A percentile compares a stretch with the other conserved stretches of the same genome.
phyloP scores from a whole-genome alignment of 148 eudicot genomes.

The Rhododendron ferrugineum region DNA sequence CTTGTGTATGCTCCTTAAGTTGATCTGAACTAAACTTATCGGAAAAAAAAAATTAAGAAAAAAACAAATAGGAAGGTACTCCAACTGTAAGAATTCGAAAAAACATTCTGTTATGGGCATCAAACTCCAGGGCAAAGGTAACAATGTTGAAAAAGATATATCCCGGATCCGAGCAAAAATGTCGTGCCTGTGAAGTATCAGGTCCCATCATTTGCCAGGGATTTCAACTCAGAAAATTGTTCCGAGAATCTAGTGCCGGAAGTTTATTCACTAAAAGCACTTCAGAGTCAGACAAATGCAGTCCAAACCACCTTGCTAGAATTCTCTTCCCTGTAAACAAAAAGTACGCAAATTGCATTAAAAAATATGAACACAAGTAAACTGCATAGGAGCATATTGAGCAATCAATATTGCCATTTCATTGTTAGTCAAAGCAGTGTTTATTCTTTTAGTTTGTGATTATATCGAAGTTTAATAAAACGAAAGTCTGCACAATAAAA shows the following conservation, averaged over 20 bases:
- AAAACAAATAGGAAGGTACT: not conserved
- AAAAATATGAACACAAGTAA: not conserved
- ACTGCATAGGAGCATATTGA: not conserved
- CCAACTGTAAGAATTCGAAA: not conserved
- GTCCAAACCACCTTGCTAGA: conserved; percentile 26
- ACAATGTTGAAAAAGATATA: not conserved
- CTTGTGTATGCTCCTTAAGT: not conserved
- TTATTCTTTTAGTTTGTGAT: not conserved
- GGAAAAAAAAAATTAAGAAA: not conserved
- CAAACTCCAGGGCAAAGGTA: not conserved
- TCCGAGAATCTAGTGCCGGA: conserved; percentile 3
- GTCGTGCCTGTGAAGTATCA: not conserved
- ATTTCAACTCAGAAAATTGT: conserved; percentile 1
- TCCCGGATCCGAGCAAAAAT: conserved; percentile 9
- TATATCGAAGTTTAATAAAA: not conserved
- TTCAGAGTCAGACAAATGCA: not conserved
- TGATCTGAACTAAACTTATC: not conserved
- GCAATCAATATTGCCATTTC: not conserved
- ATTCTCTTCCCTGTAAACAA: conserved; percentile 48
- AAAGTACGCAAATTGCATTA: not conserved
- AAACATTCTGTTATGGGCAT: not conserved
- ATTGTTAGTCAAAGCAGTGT: not conserved
- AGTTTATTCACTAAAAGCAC: conserved; percentile 8
- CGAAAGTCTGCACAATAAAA: not conserved
- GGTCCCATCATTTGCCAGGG: conserved; percentile 5